Conservation (phyloP, 2,329 filamentous ascomycete genomes). For the Escovopsis weberi region DNA sequence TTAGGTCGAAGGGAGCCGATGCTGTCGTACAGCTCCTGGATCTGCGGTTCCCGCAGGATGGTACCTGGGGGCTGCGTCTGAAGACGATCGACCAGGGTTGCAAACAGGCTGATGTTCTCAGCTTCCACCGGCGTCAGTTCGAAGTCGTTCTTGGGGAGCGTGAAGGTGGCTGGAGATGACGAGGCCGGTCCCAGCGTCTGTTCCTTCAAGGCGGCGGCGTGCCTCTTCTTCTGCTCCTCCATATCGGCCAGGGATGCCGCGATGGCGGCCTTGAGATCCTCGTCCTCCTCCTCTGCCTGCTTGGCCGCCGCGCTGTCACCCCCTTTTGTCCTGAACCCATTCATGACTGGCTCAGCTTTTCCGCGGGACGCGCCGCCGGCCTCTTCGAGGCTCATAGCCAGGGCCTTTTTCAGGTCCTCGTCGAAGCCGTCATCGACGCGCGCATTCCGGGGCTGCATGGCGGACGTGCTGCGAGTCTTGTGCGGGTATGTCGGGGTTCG, state of each 20-base stretch:
- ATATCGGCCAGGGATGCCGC: conserved; percentile 90
- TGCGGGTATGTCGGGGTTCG: conserved; percentile 35
- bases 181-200: conserved; percentile 41
- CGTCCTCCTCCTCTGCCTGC: conserved; percentile 70
- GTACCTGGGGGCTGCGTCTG: conserved; percentile 93
- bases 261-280: conserved; percentile 86
- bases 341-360: conserved; percentile 47
- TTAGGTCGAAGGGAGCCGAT: conserved; percentile 91
- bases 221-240: conserved; percentile 93
- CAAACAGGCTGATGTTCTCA: conserved; percentile 93
- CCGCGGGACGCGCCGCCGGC: conserved; percentile 61
- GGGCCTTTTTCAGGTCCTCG: conserved; percentile 80
- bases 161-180: conserved; percentile 29
- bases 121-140: conserved; percentile 87
- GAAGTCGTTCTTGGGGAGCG: conserved; percentile 76
- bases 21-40: conserved; percentile 94
- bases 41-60: conserved; percentile 91
- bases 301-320: conserved; percentile 21
- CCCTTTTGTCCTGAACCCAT: conserved; percentile 23
- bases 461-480: conserved; percentile 50
- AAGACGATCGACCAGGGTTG: conserved; percentile 82
- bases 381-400: conserved; percentile 96
- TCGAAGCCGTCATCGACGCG: conserved; percentile 85
- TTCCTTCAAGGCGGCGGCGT: conserved; percentile 70
- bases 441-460: conserved; percentile 82